A percentile compares a stretch with the other conserved stretches of the same genome.
Conservation (phyloP, 352 stramenopile genomes). For the Stramenopiles sp. region DNA sequence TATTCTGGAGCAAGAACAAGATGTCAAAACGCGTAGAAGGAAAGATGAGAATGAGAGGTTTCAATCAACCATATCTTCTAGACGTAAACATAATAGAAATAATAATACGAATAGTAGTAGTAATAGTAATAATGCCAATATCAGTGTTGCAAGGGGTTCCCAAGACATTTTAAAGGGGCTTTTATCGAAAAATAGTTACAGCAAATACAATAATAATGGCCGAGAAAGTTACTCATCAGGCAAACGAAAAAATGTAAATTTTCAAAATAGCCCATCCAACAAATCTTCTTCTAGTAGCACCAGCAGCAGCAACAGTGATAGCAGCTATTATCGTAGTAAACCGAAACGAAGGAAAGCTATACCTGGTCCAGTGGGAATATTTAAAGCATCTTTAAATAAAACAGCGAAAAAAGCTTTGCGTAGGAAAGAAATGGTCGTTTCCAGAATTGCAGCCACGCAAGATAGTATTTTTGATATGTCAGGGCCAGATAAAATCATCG, state of each 20-base stretch:
- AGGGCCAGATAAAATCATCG: neutral
- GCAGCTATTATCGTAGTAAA: neutral
- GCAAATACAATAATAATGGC: no score
- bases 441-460: neutral
- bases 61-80: neutral
- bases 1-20: neutral
- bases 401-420: neutral
- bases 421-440: neutral
- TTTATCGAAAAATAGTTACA: no score
- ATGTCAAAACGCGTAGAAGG: neutral
- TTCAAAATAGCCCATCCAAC: no score
- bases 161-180: no score
- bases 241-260: no score
- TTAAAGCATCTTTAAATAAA: neutral
- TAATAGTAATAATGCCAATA: neutral
- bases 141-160: neutral
- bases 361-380: neutral
- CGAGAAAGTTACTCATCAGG: no score
- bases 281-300: no score
- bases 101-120: neutral
- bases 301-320: no score
- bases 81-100: no score
- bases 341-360: neutral
- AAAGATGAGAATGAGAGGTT: neutral
- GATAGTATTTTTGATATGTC: neutral